These are phyloP conservation scores for Heliamphora exappendiculata DNA, from an alignment of 148 eudicot genomes.

Conservation along the genomic window DNA sequence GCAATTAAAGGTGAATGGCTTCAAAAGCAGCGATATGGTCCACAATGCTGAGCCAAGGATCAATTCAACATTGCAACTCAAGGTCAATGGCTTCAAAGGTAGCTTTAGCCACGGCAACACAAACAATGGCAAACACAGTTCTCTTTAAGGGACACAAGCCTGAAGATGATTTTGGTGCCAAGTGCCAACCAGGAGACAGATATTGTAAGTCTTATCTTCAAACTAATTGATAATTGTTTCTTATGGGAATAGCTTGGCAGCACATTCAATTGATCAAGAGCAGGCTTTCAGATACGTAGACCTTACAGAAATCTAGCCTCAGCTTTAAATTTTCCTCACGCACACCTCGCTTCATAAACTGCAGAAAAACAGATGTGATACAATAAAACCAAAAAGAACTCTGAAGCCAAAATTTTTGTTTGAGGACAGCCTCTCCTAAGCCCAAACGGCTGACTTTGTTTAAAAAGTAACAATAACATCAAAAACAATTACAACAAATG, in stretches of 20 bases:
- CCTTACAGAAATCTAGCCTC: constrained; percentile 74
- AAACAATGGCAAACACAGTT: constrained; percentile 64
- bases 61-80: constrained; percentile 60
- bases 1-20: too few species aligned
- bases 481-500: background rate
- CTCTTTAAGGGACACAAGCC: constrained; percentile 33
- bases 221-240: constrained; percentile 63
- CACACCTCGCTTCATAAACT: constrained; percentile 23
- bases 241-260: constrained; percentile 55
- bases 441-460: background rate
- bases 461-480: background rate
- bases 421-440: constrained; percentile 5
- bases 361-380: constrained; percentile 17
- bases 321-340: constrained; percentile 37
- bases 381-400: background rate
- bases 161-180: constrained; percentile 15
- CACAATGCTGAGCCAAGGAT: constrained; percentile 84
- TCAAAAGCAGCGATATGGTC: too few species aligned
- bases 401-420: constrained; percentile 7
- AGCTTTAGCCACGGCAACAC: constrained; percentile 76
- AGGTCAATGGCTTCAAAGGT: constrained; percentile 63
- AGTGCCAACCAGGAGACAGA: constrained; percentile 63
- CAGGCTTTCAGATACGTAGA: constrained; percentile 86
- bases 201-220: constrained; percentile 77
- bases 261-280: constrained; percentile 68